Percentiles rank a stretch among this genome's conserved stretches.
These are phyloP conservation scores for Nidularia pulvinata DNA, from an alignment of 768 basidiomycete species.

Conservation along the genomic window DNA sequence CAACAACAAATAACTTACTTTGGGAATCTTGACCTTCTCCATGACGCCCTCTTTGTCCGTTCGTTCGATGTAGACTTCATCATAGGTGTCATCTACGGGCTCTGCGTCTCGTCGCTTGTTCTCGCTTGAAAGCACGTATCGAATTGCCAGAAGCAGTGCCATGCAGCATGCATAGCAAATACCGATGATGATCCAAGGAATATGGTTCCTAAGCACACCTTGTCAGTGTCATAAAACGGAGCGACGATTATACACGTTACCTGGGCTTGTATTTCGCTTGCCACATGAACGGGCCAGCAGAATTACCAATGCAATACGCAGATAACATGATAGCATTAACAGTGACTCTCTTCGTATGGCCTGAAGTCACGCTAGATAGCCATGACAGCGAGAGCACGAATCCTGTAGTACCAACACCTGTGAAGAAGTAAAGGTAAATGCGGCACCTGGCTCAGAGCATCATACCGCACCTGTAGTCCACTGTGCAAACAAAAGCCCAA, in stretches of 20 bases:
- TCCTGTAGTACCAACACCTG: slow-evolving; percentile 51
- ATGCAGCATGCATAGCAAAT: slow-evolving; percentile 60
- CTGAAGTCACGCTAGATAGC: slow-evolving; percentile 65
- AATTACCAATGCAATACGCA: slow-evolving; percentile 66
- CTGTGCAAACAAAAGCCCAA: slow-evolving; percentile 60
- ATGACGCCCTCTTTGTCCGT: slow-evolving; percentile 47
- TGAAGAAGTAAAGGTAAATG: neutral
- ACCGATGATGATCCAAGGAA: slow-evolving; percentile 81
- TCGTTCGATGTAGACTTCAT: slow-evolving; percentile 62
- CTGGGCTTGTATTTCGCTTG: slow-evolving; percentile 64
- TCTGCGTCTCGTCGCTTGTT: slow-evolving; percentile 66
- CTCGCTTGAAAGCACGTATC: slow-evolving; percentile 52
- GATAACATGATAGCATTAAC: slow-evolving; percentile 73
- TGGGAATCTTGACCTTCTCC: slow-evolving; percentile 60
- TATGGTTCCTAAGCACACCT: slow-evolving; percentile 48
- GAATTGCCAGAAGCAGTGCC: slow-evolving; percentile 42
- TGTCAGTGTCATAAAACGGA: neutral
- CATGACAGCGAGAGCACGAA: slow-evolving; percentile 64
- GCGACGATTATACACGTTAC: slow-evolving; percentile 21
- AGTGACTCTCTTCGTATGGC: slow-evolving; percentile 74
- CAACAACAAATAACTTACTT: slow-evolving; percentile 38
- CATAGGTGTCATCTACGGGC: slow-evolving; percentile 48
- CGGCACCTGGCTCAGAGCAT: neutral
- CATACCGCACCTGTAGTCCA: slow-evolving; percentile 46
- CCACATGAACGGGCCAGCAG: slow-evolving; percentile 82